These are phyloP conservation scores for Talaromyces proteolyticus DNA, from an alignment of 495 filamentous ascomycete species.

Conservation along the genomic window DNA sequence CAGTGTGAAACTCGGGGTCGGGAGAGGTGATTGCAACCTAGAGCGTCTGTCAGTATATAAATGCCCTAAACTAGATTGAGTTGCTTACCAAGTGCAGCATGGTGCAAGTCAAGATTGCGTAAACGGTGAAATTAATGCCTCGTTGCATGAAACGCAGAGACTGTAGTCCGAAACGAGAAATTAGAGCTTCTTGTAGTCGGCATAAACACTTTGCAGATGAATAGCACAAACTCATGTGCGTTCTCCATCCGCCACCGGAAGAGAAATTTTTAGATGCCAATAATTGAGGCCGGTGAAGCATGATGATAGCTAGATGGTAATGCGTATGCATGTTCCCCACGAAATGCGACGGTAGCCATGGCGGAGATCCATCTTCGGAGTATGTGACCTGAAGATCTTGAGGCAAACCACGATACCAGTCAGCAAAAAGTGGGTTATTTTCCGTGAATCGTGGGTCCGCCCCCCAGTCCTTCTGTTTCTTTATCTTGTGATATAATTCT, in stretches of 20 bases:
- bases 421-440: constrained; percentile 64
- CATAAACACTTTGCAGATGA: constrained; percentile 83
- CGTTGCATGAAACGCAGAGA: constrained; percentile 91
- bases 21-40: constrained; percentile 93
- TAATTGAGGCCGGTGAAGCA: constrained; percentile 86
- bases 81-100: constrained; percentile 91
- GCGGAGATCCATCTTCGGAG: constrained; percentile 70
- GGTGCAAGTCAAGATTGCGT: constrained; percentile 84
- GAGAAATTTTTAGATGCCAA: constrained; percentile 66
- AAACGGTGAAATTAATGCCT: constrained; percentile 94
- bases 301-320: constrained; percentile 80
- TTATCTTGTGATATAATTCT: constrained; percentile 68
- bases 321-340: constrained; percentile 91
- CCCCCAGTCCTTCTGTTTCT: constrained; percentile 84
- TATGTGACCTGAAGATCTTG: constrained; percentile 73
- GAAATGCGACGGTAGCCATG: constrained; percentile 85
- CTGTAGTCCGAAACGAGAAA: constrained; percentile 68
- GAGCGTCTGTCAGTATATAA: too few species aligned
- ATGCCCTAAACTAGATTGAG: too few species aligned
- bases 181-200: constrained; percentile 81
- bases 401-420: constrained; percentile 76
- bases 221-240: constrained; percentile 82
- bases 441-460: constrained; percentile 78
- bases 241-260: constrained; percentile 76
- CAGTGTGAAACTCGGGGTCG: constrained; percentile 78